Conservation (phyloP, 345 rosid species). For the Salix dunnii region DNA sequence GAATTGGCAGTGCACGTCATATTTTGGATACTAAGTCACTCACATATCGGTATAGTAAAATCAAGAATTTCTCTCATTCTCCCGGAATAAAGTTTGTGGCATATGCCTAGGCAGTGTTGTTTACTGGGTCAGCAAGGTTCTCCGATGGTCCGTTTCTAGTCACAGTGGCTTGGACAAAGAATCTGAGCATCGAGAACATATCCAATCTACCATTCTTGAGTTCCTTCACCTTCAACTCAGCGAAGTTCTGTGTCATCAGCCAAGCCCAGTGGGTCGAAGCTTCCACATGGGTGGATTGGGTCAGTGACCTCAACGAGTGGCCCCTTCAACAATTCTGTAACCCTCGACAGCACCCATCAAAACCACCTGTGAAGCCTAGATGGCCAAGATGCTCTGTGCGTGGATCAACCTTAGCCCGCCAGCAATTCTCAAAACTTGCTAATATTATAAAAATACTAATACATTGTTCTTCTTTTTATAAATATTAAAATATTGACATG, state of each 20-base stretch:
- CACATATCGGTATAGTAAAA: too few relatives aligned
- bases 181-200: neutral
- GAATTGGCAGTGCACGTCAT: too few relatives aligned
- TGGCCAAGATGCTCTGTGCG: slow-evolving; percentile 32
- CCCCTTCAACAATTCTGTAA: too few relatives aligned
- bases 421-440: too few relatives aligned
- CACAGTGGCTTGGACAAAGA: too few relatives aligned
- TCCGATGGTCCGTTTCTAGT: too few relatives aligned
- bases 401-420: slow-evolving; percentile 16
- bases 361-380: slow-evolving; percentile 28
- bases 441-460: too few relatives aligned
- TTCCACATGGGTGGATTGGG: slow-evolving; percentile 26
- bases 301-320: slow-evolving; percentile 14
- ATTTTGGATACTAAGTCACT: too few relatives aligned
- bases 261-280: slow-evolving; percentile 10
- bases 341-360: slow-evolving; percentile 22
- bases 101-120: slow-evolving; percentile 30
- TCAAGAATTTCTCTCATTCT: too few relatives aligned
- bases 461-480: too few relatives aligned
- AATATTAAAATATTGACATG: too few relatives aligned
- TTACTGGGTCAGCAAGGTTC: slow-evolving; percentile 22
- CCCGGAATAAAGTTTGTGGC: neutral
- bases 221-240: slow-evolving; percentile 21
- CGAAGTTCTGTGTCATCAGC: too few relatives aligned
- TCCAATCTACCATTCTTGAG: slow-evolving; percentile 27